Conservation (phyloP, 2,329 filamentous ascomycete species). For the Hansfordia pulvinata region DNA sequence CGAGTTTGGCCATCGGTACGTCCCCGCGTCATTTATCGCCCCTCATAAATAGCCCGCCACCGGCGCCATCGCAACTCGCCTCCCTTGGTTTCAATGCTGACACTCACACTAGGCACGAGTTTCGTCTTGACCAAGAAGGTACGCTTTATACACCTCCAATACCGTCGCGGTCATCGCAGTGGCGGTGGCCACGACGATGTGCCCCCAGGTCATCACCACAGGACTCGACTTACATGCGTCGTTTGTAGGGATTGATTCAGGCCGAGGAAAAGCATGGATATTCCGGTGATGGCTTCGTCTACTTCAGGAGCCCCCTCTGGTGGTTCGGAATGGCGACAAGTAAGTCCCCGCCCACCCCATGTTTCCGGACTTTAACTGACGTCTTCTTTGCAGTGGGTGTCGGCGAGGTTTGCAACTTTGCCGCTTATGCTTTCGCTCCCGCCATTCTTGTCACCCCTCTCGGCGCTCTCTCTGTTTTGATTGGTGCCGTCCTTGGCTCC, state of each 20-base stretch:
- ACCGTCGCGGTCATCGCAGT: too few species aligned
- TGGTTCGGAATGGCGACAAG: constrained; percentile 88
- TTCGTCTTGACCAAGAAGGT: constrained; percentile 99
- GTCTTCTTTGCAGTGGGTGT: constrained; percentile 53
- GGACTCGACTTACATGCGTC: constrained; percentile 4
- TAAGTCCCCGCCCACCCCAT: constrained; percentile 30
- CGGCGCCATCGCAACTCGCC: constrained; percentile 5
- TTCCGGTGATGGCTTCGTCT: constrained; percentile 90
- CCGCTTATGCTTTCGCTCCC: constrained; percentile 93
- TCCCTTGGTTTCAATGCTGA: constrained; percentile 4
- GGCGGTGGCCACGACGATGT: too few species aligned
- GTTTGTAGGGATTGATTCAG: constrained; percentile 66
- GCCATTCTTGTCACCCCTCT: constrained; percentile 96
- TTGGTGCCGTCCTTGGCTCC: constrained; percentile 85
- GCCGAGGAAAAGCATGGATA: constrained; percentile 87
- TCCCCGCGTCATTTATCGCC: constrained; percentile 5
- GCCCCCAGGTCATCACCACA: constrained; percentile 2
- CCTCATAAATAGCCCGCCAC: constrained; percentile 1
- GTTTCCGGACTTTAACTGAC: constrained; percentile 5
- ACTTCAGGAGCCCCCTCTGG: constrained; percentile 90
- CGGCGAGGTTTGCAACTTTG: constrained; percentile 94
- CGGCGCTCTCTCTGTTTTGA: constrained; percentile 85
- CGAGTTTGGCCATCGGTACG: constrained; percentile 64
- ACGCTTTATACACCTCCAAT: too few species aligned
- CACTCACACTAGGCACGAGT: constrained; percentile 54